phyloP scores from a whole-genome alignment of 352 stramenopile species.

The Pythium oligandrum region DNA sequence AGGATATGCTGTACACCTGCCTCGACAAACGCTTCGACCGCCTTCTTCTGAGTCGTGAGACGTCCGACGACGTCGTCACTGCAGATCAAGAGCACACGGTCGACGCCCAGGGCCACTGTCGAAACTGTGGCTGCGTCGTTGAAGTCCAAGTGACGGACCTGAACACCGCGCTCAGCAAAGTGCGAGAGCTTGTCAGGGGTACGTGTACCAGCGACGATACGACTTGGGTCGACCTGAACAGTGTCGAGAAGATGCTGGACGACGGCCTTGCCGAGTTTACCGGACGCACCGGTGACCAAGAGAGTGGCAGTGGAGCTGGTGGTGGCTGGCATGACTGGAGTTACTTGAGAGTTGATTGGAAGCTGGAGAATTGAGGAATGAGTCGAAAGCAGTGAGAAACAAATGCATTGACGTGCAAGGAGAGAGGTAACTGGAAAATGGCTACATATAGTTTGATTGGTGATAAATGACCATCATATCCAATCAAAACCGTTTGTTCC shows the following conservation, averaged over 20 bases:
- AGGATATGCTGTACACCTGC: not conserved
- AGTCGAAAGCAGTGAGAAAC: no score
- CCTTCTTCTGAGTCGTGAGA: not conserved
- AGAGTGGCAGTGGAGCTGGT: not conserved
- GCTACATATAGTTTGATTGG: no score
- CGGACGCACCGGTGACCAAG: slow-evolving; percentile 5
- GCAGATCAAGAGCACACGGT: not conserved
- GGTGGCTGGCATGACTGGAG: no score
- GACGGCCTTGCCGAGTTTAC: not conserved
- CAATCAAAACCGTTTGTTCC: no score
- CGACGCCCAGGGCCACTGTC: not conserved
- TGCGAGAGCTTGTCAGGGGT: not conserved
- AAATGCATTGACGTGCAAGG: no score
- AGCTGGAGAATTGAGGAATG: no score
- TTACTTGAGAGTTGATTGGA: no score
- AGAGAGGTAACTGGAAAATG: no score
- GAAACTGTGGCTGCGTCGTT: not conserved
- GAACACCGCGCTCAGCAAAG: not conserved
- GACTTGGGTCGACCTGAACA: not conserved
- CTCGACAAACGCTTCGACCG: not conserved
- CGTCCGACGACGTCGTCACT: not conserved
- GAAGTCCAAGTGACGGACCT: not conserved
- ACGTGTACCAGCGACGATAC: not conserved
- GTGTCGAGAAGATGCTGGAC: not conserved
- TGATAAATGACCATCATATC: no score